These are phyloP conservation scores for Pistacia atlantica DNA, from an alignment of 345 rosid genomes.

Conservation along the genomic window DNA sequence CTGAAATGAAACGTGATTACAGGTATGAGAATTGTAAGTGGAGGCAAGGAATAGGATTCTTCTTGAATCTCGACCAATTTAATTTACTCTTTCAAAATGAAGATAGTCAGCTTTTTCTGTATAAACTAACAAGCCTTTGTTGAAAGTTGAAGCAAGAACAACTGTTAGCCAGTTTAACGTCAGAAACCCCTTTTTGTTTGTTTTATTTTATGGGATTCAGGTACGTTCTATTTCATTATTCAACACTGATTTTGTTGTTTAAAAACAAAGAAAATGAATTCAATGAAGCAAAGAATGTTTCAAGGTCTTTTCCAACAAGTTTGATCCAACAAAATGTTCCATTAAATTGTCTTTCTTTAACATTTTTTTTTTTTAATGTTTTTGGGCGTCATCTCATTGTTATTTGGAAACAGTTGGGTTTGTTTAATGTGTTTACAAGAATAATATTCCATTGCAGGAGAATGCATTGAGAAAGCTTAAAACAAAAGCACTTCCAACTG, in stretches of 20 bases:
- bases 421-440: too few relatives aligned
- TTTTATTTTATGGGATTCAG: neutral
- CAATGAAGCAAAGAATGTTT: neutral
- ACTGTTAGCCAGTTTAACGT: neutral
- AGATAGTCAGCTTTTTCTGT: neutral
- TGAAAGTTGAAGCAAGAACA: slow-evolving; percentile 11
- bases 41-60: too few relatives aligned
- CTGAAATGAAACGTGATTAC: neutral
- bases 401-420: too few relatives aligned
- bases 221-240: neutral
- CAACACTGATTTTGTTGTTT: too few relatives aligned
- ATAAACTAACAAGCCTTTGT: neutral
- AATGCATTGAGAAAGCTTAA: too few relatives aligned
- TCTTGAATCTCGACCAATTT: neutral
- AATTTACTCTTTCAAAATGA: neutral
- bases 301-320: neutral
- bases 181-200: too few relatives aligned
- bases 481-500: too few relatives aligned
- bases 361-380: too few relatives aligned
- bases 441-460: too few relatives aligned
- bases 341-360: too few relatives aligned
- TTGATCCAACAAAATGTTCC: neutral
- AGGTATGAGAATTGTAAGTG: too few relatives aligned
- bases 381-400: neutral
- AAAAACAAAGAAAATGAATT: neutral